A percentile compares a stretch with the other conserved stretches of the same genome.
These are phyloP conservation scores for Phialophora expanda DNA, from an alignment of 2,329 filamentous ascomycete species.

Conservation along the genomic window DNA sequence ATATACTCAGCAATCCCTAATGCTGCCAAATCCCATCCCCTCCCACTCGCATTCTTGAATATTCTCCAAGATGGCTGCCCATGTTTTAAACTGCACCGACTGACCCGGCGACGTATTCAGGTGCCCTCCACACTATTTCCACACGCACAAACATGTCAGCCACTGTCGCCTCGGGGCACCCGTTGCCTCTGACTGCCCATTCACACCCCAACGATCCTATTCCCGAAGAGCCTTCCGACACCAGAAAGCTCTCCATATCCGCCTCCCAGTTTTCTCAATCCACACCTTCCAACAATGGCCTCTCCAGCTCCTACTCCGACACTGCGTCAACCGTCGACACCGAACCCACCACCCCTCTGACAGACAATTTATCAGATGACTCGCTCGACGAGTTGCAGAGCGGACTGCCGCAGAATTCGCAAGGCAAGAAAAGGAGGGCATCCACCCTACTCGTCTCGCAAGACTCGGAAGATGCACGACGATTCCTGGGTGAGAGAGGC, in stretches of 20 bases:
- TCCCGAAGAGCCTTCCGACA: constrained; percentile 53
- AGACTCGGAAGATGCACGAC: constrained; percentile 63
- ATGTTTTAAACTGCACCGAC: neutral
- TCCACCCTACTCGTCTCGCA: constrained; percentile 61
- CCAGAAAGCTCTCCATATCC: constrained; percentile 47
- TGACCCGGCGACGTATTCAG: neutral
- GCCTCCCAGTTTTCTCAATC: constrained; percentile 43
- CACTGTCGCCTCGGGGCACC: constrained; percentile 24
- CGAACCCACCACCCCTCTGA: constrained; percentile 49
- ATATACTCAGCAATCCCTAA: constrained; percentile 29
- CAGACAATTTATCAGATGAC: constrained; percentile 47
- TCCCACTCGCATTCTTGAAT: neutral
- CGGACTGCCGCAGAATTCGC: constrained; percentile 28
- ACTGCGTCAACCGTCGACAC: constrained; percentile 46
- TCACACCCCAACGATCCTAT: constrained; percentile 56
- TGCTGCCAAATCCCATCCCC: constrained; percentile 28
- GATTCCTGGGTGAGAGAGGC: constrained; percentile 62
- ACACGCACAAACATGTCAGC: constrained; percentile 14
- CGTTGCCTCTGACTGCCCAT: constrained; percentile 44
- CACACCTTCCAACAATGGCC: constrained; percentile 40
- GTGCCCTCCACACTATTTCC: constrained; percentile 5
- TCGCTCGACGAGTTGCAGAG: constrained; percentile 38
- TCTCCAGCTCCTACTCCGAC: constrained; percentile 43
- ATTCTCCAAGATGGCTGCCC: constrained; percentile 6
- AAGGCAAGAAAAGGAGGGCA: constrained; percentile 48